Base-by-base conservation (phyloP, 306 rosid genomes). In the Sophora flavescens region DNA sequence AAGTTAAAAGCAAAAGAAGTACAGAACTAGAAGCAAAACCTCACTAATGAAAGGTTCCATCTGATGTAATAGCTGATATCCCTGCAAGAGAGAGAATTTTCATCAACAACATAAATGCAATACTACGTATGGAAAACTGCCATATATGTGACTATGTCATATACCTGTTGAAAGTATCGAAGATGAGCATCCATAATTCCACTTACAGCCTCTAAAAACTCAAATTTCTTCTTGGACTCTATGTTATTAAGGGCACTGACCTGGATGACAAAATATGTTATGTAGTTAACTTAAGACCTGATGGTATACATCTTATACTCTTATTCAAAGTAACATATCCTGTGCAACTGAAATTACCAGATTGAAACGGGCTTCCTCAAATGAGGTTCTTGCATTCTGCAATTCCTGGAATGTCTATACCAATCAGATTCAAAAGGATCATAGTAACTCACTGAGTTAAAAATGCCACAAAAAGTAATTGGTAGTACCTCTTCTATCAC, bases 151-250 rank as follows among this genome's bases (percentile, higher is more conserved):
- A 57, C 67, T 33, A 39, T 47, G 76, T 36, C 60, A 50, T 65
- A 22, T 54, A 90, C 97, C 96, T 89, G 96, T 84, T 89, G 91
- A 87, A 89, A 92, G 85, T 88, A 89, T 78, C 88, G 89, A 76
- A 88, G 93, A 87, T 89, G 97, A 69, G 96, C 91, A 75, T 92
- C 93, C 97, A 92, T 88, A 75, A 88, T 75, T 71, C 91, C 93
- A 57, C 90, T 77, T 47, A 92, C 82, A 67, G 92, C 83, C 86
- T 89, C 96, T 68, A 87, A 77, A 87, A 92, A 89, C 73, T 92
- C 93, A 81, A 80, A 89, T 75, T 84, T 86, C 87, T 84, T 92
- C 78, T 81, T 90, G 73, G 87, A 81, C 84, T 92, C 97, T 51
- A 92, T 73, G 65, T 84, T 84, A 45, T 87, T 88, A 50, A 92